A percentile compares a stretch with the other conserved stretches of the same genome.
phyloP scores from a whole-genome alignment of 2,329 filamentous ascomycete genomes.

The Ophiobolus disseminans region DNA sequence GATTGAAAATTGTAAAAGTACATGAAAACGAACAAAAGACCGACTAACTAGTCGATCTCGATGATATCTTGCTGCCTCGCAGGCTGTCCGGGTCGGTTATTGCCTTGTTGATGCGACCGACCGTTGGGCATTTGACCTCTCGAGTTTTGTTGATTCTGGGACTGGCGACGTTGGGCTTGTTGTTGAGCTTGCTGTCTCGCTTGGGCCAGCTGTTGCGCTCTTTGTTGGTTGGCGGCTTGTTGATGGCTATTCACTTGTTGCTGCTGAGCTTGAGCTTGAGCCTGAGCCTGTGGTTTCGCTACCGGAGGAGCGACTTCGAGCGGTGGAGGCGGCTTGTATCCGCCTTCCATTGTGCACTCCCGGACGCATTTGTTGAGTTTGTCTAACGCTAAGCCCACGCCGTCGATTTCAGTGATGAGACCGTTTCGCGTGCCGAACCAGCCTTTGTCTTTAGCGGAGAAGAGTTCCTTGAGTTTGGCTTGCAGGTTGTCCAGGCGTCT shows the following conservation, averaged over 20 bases:
- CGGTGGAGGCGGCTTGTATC: conserved; percentile 29
- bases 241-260: conserved; percentile 15
- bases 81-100: conserved; percentile 5
- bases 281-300: conserved; percentile 7
- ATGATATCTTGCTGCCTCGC: conserved; percentile 26
- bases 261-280: conserved; percentile 5
- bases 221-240: conserved; percentile 10
- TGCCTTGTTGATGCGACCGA: conserved; percentile 17
- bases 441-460: conserved; percentile 33
- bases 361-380: conserved; percentile 49
- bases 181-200: conserved; percentile 3
- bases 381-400: conserved; percentile 44
- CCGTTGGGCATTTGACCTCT: conserved; percentile 12
- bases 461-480: conserved; percentile 44
- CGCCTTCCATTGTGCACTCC: conserved; percentile 39
- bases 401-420: conserved; percentile 46
- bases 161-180: conserved; percentile 6
- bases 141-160: conserved; percentile 21
- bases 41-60: conserved; percentile 35
- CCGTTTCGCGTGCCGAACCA: conserved; percentile 51
- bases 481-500: conserved; percentile 38
- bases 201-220: conserved; percentile 13
- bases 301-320: conserved; percentile 13
- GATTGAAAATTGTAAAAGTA: no score
- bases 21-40: not conserved